Percentiles rank a stretch among this genome's conserved stretches.
Conservation (phyloP, 805 yeast species). For the Myxozyma sirexii region DNA sequence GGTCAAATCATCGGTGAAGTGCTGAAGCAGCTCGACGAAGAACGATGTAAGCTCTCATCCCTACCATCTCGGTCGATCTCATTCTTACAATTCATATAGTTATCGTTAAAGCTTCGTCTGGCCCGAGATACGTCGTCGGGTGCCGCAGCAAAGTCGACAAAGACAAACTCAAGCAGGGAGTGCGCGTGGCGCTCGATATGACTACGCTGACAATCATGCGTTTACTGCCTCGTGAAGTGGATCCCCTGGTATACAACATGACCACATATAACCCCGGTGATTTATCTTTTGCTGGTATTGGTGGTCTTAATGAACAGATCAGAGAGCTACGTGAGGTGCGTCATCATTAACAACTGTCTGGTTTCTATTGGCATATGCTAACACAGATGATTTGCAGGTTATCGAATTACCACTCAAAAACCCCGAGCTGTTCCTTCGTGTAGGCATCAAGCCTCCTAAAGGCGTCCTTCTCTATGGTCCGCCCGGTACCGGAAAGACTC, state of each 20-base stretch:
- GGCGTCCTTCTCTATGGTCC: constrained; percentile 97
- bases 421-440: constrained; percentile 93
- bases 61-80: not conserved
- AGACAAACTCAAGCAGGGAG: constrained; percentile 83
- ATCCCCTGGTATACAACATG: constrained; percentile 97
- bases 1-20: constrained; percentile 98
- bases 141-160: constrained; percentile 91
- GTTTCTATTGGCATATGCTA: not conserved
- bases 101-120: constrained; percentile 94
- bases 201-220: constrained; percentile 98
- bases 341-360: not conserved
- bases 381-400: constrained; percentile 49
- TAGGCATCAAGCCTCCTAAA: constrained; percentile 98
- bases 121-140: constrained; percentile 97
- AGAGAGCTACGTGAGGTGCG: constrained; percentile 84
- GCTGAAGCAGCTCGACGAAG: constrained; percentile 90
- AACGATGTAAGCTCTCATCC: constrained; percentile 53
- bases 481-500: constrained; percentile 97
- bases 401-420: constrained; percentile 95
- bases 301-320: constrained; percentile 94
- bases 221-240: constrained; percentile 95
- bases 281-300: constrained; percentile 89
- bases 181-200: constrained; percentile 95
- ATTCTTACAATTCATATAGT: constrained; percentile 37
- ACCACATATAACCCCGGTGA: constrained; percentile 98